Evolutionary conservation across 1,284 basidiomycete species (phyloP).

Genomic region (Heterobasidion occidentale): DNA sequence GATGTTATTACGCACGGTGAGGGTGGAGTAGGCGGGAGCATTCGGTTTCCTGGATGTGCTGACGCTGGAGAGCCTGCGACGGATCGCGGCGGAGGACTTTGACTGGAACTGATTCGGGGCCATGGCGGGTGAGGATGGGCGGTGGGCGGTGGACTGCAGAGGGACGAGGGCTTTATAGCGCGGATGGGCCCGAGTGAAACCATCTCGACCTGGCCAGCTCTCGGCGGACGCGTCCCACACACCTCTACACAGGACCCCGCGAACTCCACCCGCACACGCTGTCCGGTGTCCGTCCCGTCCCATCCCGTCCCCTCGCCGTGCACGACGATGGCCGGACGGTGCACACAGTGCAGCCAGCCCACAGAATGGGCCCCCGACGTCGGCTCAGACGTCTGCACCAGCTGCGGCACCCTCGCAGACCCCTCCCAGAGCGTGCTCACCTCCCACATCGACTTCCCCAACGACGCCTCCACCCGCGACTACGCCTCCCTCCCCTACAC

Average conservation of each 20-base stretch:
- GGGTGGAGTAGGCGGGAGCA: constrained; percentile 46
- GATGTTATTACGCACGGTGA: constrained; percentile 44
- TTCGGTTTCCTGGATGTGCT: constrained; percentile 35
- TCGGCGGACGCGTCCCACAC: too few species aligned
- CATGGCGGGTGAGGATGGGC: constrained; percentile 17
- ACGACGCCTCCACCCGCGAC: constrained; percentile 19
- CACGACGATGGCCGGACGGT: constrained; percentile 37
- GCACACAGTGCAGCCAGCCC: constrained; percentile 27
- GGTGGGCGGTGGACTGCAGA: constrained; percentile 25
- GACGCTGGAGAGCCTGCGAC: constrained; percentile 59
- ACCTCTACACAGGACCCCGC: not conserved
- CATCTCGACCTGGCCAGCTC: not conserved
- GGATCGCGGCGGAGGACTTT: constrained; percentile 48
- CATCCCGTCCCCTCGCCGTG: constrained; percentile 5
- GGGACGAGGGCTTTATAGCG: not conserved
- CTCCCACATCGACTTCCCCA: constrained; percentile 28
- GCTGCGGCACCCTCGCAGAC: constrained; percentile 59
- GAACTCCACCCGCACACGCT: not conserved
- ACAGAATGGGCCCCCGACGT: constrained; percentile 48
- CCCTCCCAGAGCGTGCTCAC: constrained; percentile 50
- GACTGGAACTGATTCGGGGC: constrained; percentile 44
- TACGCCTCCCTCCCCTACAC: constrained; percentile 12
- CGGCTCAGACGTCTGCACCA: constrained; percentile 52
- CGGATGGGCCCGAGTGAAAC: not conserved
- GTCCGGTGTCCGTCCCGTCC: not conserved